phyloP scores from a whole-genome alignment of 2,329 filamentous ascomycete genomes.

The Fusarium nisikadoi region DNA sequence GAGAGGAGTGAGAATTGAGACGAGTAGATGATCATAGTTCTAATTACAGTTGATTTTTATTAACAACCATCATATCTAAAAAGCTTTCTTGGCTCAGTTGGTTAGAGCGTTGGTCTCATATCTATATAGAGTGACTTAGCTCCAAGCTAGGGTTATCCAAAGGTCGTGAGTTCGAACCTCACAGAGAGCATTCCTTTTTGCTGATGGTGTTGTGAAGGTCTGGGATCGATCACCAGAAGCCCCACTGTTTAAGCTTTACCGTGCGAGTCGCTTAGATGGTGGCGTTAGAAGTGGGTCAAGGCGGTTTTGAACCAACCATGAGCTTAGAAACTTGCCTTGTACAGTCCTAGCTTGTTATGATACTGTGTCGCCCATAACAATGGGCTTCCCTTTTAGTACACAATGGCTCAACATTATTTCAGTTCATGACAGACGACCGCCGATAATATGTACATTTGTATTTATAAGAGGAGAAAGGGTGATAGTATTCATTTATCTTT shows the following conservation, averaged over 20 bases:
- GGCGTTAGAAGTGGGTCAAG: too few species aligned
- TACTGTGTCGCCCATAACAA: not conserved
- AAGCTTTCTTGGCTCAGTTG: constrained; percentile 49
- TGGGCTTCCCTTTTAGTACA: too few species aligned
- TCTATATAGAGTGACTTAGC: constrained; percentile 26
- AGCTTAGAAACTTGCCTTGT: too few species aligned
- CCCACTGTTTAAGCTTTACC: too few species aligned
- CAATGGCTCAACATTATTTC: too few species aligned
- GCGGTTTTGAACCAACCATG: accelerated
- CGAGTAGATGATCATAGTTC: not conserved
- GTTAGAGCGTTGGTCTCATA: constrained; percentile 54
- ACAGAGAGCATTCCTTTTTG: constrained; percentile 35
- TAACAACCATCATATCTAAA: not conserved
- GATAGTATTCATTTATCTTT: too few species aligned
- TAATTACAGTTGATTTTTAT: not conserved
- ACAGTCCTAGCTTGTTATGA: not conserved
- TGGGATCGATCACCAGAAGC: too few species aligned
- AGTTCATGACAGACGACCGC: too few species aligned
- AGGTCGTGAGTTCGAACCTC: constrained; percentile 46
- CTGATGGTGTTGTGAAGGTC: not conserved
- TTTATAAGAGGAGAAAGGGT: too few species aligned
- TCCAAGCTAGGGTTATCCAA: constrained; percentile 41
- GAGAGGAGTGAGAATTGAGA: not conserved
- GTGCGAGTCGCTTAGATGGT: too few species aligned
- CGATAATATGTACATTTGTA: too few species aligned